These are phyloP conservation scores for Nicotiana tomentosiformis DNA, from an alignment of 257 asterid genomes.

Conservation along the genomic window DNA sequence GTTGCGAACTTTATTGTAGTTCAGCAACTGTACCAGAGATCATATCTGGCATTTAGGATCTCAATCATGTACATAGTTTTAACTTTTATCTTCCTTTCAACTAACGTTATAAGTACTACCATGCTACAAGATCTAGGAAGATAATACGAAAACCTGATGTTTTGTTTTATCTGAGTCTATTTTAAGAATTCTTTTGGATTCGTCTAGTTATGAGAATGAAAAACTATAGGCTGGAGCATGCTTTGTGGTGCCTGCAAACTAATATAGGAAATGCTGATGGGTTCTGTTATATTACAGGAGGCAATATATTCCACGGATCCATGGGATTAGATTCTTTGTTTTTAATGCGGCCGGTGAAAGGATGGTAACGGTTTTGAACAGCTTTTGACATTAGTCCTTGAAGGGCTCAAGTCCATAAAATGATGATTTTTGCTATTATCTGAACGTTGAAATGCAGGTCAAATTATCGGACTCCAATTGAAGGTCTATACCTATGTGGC, in stretches of 20 bases:
- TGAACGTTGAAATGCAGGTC: slow-evolving; percentile 48
- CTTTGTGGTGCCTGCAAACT: background rate
- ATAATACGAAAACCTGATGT: background rate
- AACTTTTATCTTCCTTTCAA: background rate
- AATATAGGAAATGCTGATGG: background rate
- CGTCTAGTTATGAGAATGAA: background rate
- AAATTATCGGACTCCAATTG: slow-evolving; percentile 69
- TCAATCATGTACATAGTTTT: background rate
- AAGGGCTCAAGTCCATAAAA: background rate
- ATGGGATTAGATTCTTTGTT: slow-evolving; percentile 90
- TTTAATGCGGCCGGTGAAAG: slow-evolving; percentile 89
- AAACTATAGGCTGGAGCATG: background rate
- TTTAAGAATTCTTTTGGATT: background rate
- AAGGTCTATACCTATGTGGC: slow-evolving; percentile 80
- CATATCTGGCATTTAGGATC: background rate
- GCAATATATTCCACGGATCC: slow-evolving; percentile 92
- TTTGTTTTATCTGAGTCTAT: background rate
- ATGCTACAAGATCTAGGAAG: background rate
- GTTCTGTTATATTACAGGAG: slow-evolving; percentile 46
- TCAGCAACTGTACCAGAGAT: background rate
- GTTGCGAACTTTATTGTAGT: background rate
- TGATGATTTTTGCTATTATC: background rate
- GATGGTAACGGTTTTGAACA: slow-evolving; percentile 55
- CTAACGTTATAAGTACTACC: background rate
- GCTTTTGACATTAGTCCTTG: background rate